Base-by-base conservation (phyloP, 768 basidiomycete species). In the Psilocybe cyanescens region DNA sequence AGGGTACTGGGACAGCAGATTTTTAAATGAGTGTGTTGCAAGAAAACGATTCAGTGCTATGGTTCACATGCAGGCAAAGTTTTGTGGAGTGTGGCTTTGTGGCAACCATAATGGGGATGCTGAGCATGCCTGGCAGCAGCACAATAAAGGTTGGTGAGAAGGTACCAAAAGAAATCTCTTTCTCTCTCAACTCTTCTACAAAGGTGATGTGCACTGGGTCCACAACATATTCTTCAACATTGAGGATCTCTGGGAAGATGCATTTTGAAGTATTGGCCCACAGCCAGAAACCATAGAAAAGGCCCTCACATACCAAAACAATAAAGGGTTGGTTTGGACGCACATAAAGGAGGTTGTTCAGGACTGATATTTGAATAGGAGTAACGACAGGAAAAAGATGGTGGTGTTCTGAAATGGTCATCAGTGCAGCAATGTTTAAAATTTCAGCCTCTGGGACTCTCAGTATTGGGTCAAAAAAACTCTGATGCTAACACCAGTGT, bases 1-100 rank as follows among this genome's bases (percentile, higher is more conserved):
- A 35, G 8, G 57, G 57, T 3, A 66, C 55, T 6, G 60, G 44
- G 17, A 66, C 63, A 11, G 41, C 46, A 0, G 51, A 4, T 0
- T 59, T 52, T 3, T 31, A 16, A 35, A 77, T 71, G 46, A 70
- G 62, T 0, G 61, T 68, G 56, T 77, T 77, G 0, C 67, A 64
- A 0, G 72, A 63, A 54, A 65, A 70, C 1, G 66, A 44, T 0
- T 70, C 71, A 3, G 65, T 70, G 31, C 70, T 74, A 2, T 82
- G 79, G 51, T 83, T 74, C 3, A 82, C 67, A 47, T 24, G 14
- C 0, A 83, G 68, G 0, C 72, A 57, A 1, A 78, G 52, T 11
- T 79, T 78, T 19, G 62, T 61, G 0, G 74, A 69, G 0, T 55
- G 31, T 0, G 66, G 53, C 24, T 79, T 77, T 0, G 76, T 76